Percentiles rank a stretch among this genome's conserved stretches.
These are phyloP conservation scores for Acrocalymma vagum DNA, from an alignment of 2,329 filamentous ascomycete genomes.

Conservation along the genomic window DNA sequence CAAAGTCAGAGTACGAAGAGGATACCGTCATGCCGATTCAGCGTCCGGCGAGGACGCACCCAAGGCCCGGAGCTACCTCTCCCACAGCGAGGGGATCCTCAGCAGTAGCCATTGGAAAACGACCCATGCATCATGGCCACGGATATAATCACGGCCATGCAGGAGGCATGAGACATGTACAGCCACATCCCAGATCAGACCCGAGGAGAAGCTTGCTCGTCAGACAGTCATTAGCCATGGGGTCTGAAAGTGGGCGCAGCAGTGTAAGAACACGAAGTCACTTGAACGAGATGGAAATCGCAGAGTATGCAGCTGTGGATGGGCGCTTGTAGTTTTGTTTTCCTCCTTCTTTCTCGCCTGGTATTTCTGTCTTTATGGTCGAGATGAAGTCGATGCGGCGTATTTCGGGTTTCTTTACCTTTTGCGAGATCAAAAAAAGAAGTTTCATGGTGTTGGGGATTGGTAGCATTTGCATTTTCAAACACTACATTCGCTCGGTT, in stretches of 20 bases:
- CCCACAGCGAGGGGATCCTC: constrained; percentile 4
- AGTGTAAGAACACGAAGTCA: constrained; percentile 37
- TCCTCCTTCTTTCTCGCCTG: too few relatives aligned
- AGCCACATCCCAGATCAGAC: constrained; percentile 17
- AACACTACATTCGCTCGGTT: too few relatives aligned
- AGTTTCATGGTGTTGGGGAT: too few relatives aligned
- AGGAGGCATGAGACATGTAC: constrained; percentile 13
- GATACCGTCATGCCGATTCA: constrained; percentile 12
- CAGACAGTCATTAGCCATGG: constrained; percentile 27
- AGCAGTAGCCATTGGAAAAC: constrained; percentile 23
- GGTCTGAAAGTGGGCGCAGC: constrained; percentile 32
- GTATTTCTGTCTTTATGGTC: too few relatives aligned
- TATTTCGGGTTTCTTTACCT: too few relatives aligned
- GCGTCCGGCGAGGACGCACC: constrained; percentile 20
- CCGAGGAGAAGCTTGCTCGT: constrained; percentile 26
- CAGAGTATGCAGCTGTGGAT: constrained; percentile 36
- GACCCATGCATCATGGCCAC: constrained; percentile 26
- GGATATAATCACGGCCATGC: constrained; percentile 19
- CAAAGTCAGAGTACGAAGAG: constrained; percentile 23
- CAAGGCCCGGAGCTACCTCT: constrained; percentile 4
- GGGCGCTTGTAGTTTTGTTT: constrained; percentile 20
- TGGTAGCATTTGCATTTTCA: too few relatives aligned
- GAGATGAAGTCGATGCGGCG: too few relatives aligned
- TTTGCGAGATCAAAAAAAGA: too few relatives aligned
- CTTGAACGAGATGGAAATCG: constrained; percentile 37